These are phyloP conservation scores for Aurantiochytrium sp. DNA, from an alignment of 108 stramenopile genomes.

Conservation along the genomic window DNA sequence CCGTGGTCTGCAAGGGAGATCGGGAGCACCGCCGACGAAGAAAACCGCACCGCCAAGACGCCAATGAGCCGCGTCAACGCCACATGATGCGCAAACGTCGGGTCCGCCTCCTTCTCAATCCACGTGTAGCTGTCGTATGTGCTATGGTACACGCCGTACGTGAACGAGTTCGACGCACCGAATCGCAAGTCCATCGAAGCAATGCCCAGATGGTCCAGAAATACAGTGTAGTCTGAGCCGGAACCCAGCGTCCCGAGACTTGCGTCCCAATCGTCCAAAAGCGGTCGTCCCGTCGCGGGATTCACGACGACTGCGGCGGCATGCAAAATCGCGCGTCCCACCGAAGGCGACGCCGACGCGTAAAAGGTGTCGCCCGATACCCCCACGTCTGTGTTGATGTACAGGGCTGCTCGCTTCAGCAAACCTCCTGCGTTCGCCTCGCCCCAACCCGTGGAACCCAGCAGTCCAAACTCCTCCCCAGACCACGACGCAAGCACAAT, in stretches of 20 bases:
- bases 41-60: slow-evolving; percentile 48
- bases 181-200: slow-evolving; percentile 51
- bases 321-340: slow-evolving; percentile 34
- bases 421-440: slow-evolving; percentile 39
- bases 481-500: slow-evolving; percentile 58
- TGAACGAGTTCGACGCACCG: neutral
- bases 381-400: slow-evolving; percentile 58
- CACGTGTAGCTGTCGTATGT: slow-evolving; percentile 59
- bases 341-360: slow-evolving; percentile 44
- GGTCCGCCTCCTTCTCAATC: slow-evolving; percentile 40
- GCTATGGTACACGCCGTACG: slow-evolving; percentile 61
- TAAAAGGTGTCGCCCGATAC: slow-evolving; percentile 45
- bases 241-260: slow-evolving; percentile 46
- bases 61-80: slow-evolving; percentile 53
- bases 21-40: slow-evolving; percentile 40
- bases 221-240: slow-evolving; percentile 63
- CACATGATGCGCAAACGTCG: slow-evolving; percentile 42
- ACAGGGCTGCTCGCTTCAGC: slow-evolving; percentile 38
- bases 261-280: slow-evolving; percentile 31
- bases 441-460: slow-evolving; percentile 65
- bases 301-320: slow-evolving; percentile 28
- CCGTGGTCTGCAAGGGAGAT: slow-evolving; percentile 47
- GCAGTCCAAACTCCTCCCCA: slow-evolving; percentile 60
- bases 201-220: slow-evolving; percentile 61
- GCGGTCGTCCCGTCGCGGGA: slow-evolving; percentile 23